These are phyloP conservation scores for Tritrichomonas musculus DNA, from an alignment of 208 protist genomes.

Conservation along the genomic window DNA sequence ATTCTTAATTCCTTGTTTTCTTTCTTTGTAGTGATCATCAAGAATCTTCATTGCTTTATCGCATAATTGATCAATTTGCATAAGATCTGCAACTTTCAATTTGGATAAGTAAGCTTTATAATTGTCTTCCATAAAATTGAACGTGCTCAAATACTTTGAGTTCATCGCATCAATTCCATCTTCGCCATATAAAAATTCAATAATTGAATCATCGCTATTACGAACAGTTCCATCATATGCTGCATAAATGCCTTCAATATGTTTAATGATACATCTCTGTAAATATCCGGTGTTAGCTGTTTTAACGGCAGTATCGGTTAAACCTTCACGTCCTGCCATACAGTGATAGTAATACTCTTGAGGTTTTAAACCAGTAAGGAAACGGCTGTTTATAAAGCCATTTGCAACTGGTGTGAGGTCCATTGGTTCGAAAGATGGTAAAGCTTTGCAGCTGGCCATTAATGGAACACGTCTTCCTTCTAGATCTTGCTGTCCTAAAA, in stretches of 20 bases:
- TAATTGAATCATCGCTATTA: slow-evolving; percentile 50
- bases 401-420: slow-evolving; percentile 59
- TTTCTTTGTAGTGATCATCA: not conserved
- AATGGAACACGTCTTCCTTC: slow-evolving; percentile 59
- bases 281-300: slow-evolving; percentile 84
- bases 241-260: slow-evolving; percentile 70
- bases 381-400: slow-evolving; percentile 67
- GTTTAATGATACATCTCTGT: slow-evolving; percentile 79
- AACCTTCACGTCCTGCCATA: slow-evolving; percentile 98
- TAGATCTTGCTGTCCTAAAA: slow-evolving; percentile 63
- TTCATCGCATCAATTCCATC: slow-evolving; percentile 69
- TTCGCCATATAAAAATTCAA: slow-evolving; percentile 90
- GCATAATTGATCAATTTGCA: not conserved
- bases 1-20: not conserved
- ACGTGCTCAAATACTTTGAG: slow-evolving; percentile 11
- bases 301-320: slow-evolving; percentile 99
- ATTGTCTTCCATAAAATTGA: not conserved
- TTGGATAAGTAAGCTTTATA: not conserved
- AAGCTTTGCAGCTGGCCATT: slow-evolving; percentile 50
- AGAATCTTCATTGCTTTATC: not conserved
- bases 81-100: not conserved
- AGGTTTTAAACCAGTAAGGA: slow-evolving; percentile 96
- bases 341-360: slow-evolving; percentile 98
- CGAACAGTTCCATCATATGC: slow-evolving; percentile 54
- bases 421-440: slow-evolving; percentile 59